phyloP scores from a whole-genome alignment of 2,329 filamentous ascomycete species.

The Penicillium sp. region DNA sequence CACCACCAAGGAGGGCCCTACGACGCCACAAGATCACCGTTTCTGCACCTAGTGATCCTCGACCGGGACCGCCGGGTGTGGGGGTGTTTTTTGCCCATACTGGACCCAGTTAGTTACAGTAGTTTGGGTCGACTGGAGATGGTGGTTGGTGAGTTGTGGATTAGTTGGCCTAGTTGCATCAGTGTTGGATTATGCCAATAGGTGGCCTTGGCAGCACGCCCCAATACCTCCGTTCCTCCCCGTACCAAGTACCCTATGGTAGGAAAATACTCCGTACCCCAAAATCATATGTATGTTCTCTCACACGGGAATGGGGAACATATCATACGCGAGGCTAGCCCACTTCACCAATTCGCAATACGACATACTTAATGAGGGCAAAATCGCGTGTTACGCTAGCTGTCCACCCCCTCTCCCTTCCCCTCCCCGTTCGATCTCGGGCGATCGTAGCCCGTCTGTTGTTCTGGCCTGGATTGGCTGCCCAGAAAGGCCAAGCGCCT shows the following conservation, averaged over 20 bases:
- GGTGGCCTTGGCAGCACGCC: background rate
- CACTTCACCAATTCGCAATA: background rate
- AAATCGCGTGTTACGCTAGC: constrained; percentile 10
- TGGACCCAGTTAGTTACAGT: background rate
- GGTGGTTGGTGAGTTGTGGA: background rate
- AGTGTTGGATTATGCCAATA: background rate
- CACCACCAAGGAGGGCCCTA: constrained; percentile 1
- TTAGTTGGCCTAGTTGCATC: background rate
- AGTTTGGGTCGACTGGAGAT: background rate
- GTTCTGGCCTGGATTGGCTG: constrained; percentile 10
- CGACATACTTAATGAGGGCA: constrained; percentile 5
- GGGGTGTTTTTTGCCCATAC: background rate
- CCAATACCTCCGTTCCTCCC: no score
- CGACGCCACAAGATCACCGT: constrained; percentile 17
- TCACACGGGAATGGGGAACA: no score
- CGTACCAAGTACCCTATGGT: no score
- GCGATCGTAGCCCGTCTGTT: constrained; percentile 3
- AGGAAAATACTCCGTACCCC: no score
- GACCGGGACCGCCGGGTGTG: background rate
- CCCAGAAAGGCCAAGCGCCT: constrained; percentile 3
- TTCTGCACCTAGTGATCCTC: constrained; percentile 22
- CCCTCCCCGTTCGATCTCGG: constrained; percentile 13
- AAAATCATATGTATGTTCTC: no score
- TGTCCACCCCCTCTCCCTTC: background rate
- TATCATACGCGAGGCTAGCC: no score